Evolutionary conservation across 768 basidiomycete genomes (phyloP), one percentile per base, ranked within the genome.

Genomic region (Mycena polygramma): DNA sequence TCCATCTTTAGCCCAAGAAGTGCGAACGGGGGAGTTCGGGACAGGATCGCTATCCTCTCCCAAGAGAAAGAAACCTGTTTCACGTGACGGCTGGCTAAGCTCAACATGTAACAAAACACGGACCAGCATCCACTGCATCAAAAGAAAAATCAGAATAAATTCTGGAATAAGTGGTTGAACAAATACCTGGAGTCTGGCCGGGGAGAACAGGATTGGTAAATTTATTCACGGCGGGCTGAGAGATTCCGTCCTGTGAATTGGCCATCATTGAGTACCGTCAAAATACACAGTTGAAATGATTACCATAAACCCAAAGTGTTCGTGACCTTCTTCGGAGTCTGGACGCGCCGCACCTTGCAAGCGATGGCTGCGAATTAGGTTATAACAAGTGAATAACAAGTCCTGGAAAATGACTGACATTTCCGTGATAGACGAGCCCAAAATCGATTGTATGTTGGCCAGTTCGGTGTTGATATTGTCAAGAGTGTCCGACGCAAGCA

Each of bases 271-370:
- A 22, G 51, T 17, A n/a, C 17, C n/a, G n/a, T n/a, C n/a, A n/a
- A n/a, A n/a, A 39, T 51, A 35, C 10, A 39, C 8, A 46, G 30
- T 36, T 37, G n/a, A 45, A 17, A 6, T 20, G 15, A 54, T 35
- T 39, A 71, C 76, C 74, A 75, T 71, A 55, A 73, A 77, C 15
- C 76, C 76, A 26, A 75, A 77, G 58, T 77, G 79, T 72, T 83
- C 80, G 35, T 77, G 76, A 2, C 76, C 76, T 71, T 72, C 59
- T 39, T 77, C 69, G 17, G 62, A 35, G 14, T 71, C 78, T 13
- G 79, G 79, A 13, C 81, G 74, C 20, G 73, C 73, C 15, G 64
- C 65, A 26, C 73, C 78, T 60, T 76, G 65, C 19, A 77, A 45
- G 30, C 73, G 48, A 65, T 75, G 52, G 41, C 70, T 71, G 14